phyloP scores from a whole-genome alignment of 768 basidiomycete species.

The Kwoniella dejecticola region DNA sequence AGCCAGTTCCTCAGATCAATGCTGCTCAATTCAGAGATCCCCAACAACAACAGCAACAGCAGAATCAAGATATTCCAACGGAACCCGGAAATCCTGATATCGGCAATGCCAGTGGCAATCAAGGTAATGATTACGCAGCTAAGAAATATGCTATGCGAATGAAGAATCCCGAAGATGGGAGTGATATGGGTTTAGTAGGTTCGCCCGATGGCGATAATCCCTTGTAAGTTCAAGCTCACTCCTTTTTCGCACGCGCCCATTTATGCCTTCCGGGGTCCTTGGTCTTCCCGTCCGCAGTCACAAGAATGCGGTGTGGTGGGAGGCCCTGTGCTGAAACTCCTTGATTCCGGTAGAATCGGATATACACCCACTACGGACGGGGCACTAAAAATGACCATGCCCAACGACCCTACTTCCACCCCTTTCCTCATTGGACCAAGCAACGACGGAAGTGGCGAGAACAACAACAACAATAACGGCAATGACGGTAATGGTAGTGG shows the following conservation, averaged over 20 bases:
- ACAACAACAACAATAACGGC: no score
- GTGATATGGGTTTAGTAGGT: conserved; percentile 23
- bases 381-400: conserved; percentile 7
- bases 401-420: conserved; percentile 6
- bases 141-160: conserved; percentile 20
- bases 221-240: neutral
- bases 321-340: neutral
- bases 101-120: neutral
- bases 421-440: conserved; percentile 14
- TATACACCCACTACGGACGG: neutral
- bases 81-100: no score
- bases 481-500: neutral
- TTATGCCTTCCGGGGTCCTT: no score
- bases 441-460: no score
- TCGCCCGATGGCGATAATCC: conserved; percentile 2
- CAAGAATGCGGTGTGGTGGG: no score
- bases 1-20: neutral
- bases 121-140: conserved; percentile 1
- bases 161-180: conserved; percentile 21
- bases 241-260: neutral
- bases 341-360: conserved; percentile 2
- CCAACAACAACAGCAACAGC: neutral
- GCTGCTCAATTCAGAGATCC: conserved; percentile 5
- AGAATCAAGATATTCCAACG: no score
- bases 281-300: no score